phyloP scores from a whole-genome alignment of 257 asterid genomes.

The Leonotis leonurus region DNA sequence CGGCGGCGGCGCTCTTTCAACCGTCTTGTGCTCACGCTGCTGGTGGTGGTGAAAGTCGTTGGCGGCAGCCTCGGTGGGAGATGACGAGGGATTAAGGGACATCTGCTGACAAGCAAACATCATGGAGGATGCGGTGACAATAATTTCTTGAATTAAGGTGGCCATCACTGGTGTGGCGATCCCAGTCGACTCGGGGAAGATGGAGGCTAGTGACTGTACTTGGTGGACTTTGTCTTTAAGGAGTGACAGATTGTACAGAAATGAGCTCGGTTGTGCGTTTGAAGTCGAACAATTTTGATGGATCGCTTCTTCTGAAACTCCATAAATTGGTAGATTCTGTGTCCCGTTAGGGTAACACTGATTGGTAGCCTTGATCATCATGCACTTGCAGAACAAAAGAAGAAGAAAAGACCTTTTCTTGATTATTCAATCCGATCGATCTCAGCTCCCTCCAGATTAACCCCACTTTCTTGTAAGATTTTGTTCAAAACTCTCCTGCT shows the following conservation, averaged over 20 bases:
- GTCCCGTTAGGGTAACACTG: constrained; percentile 36
- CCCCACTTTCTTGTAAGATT: background rate
- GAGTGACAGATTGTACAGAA: constrained; percentile 56
- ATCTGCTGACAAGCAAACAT: constrained; percentile 69
- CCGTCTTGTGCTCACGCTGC: background rate
- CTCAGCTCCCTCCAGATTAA: background rate
- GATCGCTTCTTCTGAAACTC: constrained; percentile 18
- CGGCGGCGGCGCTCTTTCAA: background rate
- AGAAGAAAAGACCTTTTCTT: background rate
- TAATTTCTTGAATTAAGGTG: constrained; percentile 70
- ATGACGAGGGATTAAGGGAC: constrained; percentile 18
- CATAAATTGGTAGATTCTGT: constrained; percentile 30
- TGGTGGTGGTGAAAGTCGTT: constrained; percentile 5
- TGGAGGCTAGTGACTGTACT: constrained; percentile 44
- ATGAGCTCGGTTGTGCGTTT: constrained; percentile 21
- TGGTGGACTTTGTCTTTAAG: constrained; percentile 60
- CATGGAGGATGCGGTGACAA: constrained; percentile 61
- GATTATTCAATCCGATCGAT: background rate
- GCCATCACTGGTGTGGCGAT: constrained; percentile 45
- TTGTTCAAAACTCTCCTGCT: background rate
- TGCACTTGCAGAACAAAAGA: background rate
- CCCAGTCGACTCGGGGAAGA: constrained; percentile 40
- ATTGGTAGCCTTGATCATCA: constrained; percentile 37
- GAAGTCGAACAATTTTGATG: constrained; percentile 21
- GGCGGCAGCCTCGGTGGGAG: background rate